phyloP scores from a whole-genome alignment of 2,329 filamentous ascomycete species.

The Elsinoe necatrix region DNA sequence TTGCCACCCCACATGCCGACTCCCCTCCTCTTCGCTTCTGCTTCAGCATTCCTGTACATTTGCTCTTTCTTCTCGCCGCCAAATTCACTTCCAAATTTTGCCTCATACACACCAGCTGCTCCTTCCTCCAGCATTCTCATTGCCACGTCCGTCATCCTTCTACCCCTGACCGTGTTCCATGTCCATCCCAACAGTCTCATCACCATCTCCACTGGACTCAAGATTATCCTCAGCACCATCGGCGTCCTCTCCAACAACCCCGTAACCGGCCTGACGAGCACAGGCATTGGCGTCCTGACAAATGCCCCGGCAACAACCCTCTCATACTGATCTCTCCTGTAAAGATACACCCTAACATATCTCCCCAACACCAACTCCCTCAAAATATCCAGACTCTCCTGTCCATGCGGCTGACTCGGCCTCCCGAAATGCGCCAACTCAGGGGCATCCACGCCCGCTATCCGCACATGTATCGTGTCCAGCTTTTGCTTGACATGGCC shows the following conservation, averaged over 20 bases:
- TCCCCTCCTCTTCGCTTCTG: constrained; percentile 32
- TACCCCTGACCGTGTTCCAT: constrained; percentile 51
- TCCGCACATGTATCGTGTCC: constrained; percentile 69
- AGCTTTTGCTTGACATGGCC: constrained; percentile 16
- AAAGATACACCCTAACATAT: constrained; percentile 73
- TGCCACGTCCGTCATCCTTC: constrained; percentile 72
- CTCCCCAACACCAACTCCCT: constrained; percentile 59
- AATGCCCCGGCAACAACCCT: constrained; percentile 81
- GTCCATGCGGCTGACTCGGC: constrained; percentile 72
- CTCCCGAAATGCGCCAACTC: constrained; percentile 88
- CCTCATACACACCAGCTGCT: constrained; percentile 86
- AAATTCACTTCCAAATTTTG: constrained; percentile 82
- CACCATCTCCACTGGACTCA: constrained; percentile 85
- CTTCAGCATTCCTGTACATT: constrained; percentile 58
- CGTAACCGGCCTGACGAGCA: constrained; percentile 71
- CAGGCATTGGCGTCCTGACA: constrained; percentile 51
- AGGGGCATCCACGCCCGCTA: constrained; percentile 89
- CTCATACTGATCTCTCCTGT: constrained; percentile 83
- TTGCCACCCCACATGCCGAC: constrained; percentile 58
- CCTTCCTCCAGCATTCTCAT: constrained; percentile 81
- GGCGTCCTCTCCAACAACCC: constrained; percentile 85
- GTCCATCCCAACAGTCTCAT: constrained; percentile 82
- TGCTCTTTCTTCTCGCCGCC: constrained; percentile 49
- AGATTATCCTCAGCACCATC: constrained; percentile 70
- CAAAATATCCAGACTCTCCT: constrained; percentile 78